Base-by-base conservation (phyloP, 108 stramenopile species). In the Fistulifera solaris region DNA sequence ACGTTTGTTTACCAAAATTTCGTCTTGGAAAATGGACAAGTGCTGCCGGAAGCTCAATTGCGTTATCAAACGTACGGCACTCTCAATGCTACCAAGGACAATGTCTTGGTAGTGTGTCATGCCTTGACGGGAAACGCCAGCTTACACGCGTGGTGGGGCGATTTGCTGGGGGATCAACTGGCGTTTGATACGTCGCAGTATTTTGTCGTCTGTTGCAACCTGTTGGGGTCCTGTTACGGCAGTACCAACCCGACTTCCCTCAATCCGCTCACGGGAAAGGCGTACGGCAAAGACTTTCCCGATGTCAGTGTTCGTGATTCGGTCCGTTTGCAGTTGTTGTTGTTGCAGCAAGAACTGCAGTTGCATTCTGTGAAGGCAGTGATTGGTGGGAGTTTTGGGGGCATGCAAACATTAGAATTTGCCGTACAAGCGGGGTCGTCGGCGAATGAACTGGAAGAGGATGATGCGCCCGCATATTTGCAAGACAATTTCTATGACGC, bases 371-470 rank as follows among this genome's bases (percentile, higher is more conserved):
- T 96, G 64, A 85, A 90, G 58, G 71, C 72, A 39, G 95, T 96
- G 13, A 87, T 96, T 64, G 95, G 95, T 21, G 95, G 95, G 0
- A 85, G 80, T 57, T 89, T 96, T 75, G 95, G 95, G 25, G 95
- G 95, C 8, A 96, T 96, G 95, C 95, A 96, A 53, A 77, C 84
- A 17, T 78, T 96, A 73, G 95, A 96, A 58, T 93, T 83, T 75
- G 84, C 77, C 15, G 81, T 87, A 40, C 85, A 89, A 59, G 92
- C 69, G 2, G 83, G 85, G 8, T 76, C 31, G 31, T 35, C 31
- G 31, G 31, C 8, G 31, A 8, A 3, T 35, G 31, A 8, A 3
- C 31, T 6, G 44, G 2, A 11, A 21, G 4, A 17, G 44, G 5
- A 17, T 17, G 21, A 21, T 45, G 5, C 7, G 6, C 6, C 31